Conservation (phyloP, 2,329 filamentous ascomycete genomes). For the Thielaviopsis euricoi region DNA sequence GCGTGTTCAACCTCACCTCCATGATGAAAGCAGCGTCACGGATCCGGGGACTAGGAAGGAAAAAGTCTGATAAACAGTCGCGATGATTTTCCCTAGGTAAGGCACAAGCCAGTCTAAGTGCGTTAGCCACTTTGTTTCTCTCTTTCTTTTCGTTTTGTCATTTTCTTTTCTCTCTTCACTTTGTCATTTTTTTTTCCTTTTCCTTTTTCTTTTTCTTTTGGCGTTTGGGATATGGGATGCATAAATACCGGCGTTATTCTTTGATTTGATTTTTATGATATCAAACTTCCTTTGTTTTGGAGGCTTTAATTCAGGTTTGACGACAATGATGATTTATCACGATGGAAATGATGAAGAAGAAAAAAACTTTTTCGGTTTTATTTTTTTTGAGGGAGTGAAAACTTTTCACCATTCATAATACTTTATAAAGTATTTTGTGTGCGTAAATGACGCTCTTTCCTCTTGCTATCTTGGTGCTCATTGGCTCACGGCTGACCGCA, state of each 20-base stretch:
- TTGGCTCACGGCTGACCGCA: background rate
- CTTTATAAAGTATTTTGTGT: background rate
- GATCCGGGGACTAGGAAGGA: slow-evolving; percentile 4
- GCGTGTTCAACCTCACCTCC: slow-evolving; percentile 10
- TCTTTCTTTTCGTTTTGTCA: background rate
- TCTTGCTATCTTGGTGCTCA: background rate
- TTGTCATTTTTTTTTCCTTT: background rate
- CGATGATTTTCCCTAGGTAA: background rate
- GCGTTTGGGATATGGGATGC: background rate
- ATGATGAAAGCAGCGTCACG: slow-evolving; percentile 6
- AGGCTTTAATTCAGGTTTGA: background rate
- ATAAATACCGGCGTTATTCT: background rate
- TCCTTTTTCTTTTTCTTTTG: background rate
- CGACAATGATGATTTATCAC: background rate
- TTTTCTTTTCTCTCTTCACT: background rate
- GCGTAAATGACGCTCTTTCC: background rate
- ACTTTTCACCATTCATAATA: background rate
- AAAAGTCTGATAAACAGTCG: background rate
- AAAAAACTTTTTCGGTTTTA: background rate
- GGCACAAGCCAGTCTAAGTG: background rate
- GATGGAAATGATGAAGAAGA: background rate
- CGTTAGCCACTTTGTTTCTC: background rate
- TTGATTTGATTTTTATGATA: background rate
- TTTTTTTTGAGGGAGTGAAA: background rate
- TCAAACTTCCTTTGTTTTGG: background rate